Evolutionary conservation across 164 flowering plant species (phyloP), one percentile per base, ranked within the genome.

Genomic region (Platanus orientalis): DNA sequence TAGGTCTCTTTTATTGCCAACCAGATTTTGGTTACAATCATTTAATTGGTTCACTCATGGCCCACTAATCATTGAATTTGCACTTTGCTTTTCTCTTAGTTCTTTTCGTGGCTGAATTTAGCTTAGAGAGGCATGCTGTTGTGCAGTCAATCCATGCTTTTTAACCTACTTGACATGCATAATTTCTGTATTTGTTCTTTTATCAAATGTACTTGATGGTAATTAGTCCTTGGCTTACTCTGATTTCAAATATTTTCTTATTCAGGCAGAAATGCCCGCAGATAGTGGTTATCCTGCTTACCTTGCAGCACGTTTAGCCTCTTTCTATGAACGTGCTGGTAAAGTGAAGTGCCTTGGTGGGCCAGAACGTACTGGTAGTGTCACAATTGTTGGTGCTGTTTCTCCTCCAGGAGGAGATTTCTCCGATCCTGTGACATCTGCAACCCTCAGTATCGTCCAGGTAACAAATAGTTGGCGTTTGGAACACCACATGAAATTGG

Each of bases 321-420:
- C 97, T 27, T 94, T 94, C 75, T 94, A 94, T 70, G 97, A 94
- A 68, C 96, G 99, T 73, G 99, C 99, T 71, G 99, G 97, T 64
- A 94, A 94, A 81, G 99, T 94, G 62, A 94, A 89, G 76, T 94
- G 99, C 70, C 93, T 94, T 57, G 99, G 99, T 70, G 82, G 93
- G 20, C 99, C 99, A 54, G 96, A 94, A 65, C 94, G 99, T 72
- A 89, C 63, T 71, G 99, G 99, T 29, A 91, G 97, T 91, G 97
- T 94, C 55, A 94, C 99, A 59, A 94, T 94, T 71, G 99, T 94
- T 53, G 99, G 99, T 78, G 99, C 99, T 66, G 99, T 94, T 76
- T 91, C 97, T 62, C 99, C 99, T 72, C 99, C 99, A n/a, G 99
- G 99, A 70, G 99, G 99, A 78, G 97, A 91, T 76, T 94, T 94